A percentile compares a stretch with the other conserved stretches of the same genome.
These are phyloP conservation scores for Candida morakotiae DNA, from an alignment of 805 yeast genomes.

Conservation along the genomic window DNA sequence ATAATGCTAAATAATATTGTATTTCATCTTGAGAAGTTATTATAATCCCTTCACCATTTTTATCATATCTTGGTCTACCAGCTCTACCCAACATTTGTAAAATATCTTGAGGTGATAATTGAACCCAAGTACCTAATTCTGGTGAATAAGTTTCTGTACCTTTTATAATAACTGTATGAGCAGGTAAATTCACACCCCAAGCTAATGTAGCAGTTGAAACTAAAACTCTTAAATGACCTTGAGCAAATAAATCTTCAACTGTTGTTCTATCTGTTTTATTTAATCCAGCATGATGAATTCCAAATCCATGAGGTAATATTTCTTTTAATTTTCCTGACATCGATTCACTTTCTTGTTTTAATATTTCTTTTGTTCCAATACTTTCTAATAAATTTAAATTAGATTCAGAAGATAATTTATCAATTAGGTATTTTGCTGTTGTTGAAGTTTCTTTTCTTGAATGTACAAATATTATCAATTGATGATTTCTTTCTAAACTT, in stretches of 20 bases:
- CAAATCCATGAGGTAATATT: slow-evolving; percentile 69
- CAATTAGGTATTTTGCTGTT: slow-evolving; percentile 72
- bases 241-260: slow-evolving; percentile 84
- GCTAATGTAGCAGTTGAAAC: slow-evolving; percentile 93
- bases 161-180: slow-evolving; percentile 88
- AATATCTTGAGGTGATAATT: slow-evolving; percentile 91
- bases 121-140: slow-evolving; percentile 83
- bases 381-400: slow-evolving; percentile 43
- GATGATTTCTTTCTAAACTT: slow-evolving; percentile 57
- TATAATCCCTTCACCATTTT: slow-evolving; percentile 88
- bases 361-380: slow-evolving; percentile 57
- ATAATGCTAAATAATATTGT: slow-evolving; percentile 83
- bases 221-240: slow-evolving; percentile 75
- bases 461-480: slow-evolving; percentile 87
- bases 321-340: slow-evolving; percentile 51
- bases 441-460: slow-evolving; percentile 87
- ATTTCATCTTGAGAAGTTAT: slow-evolving; percentile 84
- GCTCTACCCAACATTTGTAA: slow-evolving; percentile 98
- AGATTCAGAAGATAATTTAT: slow-evolving; percentile 49
- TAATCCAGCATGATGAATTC: slow-evolving; percentile 91
- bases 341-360: slow-evolving; percentile 58
- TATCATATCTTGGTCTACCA: slow-evolving; percentile 93
- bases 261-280: slow-evolving; percentile 66
- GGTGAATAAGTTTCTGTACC: slow-evolving; percentile 96
- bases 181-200: slow-evolving; percentile 96